Evolutionary conservation across 1,284 basidiomycete genomes (phyloP), one percentile per base, ranked within the genome.

Genomic region (Clitocybe nebularis): DNA sequence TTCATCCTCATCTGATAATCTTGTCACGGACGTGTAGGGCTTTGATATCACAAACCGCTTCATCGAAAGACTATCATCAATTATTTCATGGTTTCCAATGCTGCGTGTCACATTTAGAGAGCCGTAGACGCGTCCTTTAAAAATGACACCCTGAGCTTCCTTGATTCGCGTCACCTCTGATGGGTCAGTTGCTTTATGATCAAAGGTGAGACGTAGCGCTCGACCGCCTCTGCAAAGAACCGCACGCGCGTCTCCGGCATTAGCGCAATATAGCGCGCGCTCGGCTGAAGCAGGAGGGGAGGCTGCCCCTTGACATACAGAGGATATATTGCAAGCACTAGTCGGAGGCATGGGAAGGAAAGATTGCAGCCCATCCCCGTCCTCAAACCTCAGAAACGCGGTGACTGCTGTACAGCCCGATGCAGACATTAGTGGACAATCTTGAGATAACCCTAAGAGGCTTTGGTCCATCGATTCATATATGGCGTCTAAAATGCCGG

Each of bases 371-470:
- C 43, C 37, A 13, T 49, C 23, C 7, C 26, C 16, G 21, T 51
- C 50, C 30, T 51, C 50, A 20, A 51, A 32, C 41, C 47, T 46
- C 20, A 51, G 30, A 32, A 51, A 51, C 4, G 50, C 50, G 11
- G 42, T 41, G 7, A 41, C 50, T 32, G 50, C 50, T 20, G 50
- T 51, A 33, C 47, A 49, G n/a, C 50, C 50, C 20, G 50, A 51
- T 8, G 50, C 40, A 13, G 50, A 47, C 50, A 48, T 47, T 4
- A 41, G 45, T 28, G 47, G 47, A 17, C 42, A 46, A 14, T 26
- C 8, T 24, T 45, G 34, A 13, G 50, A 51, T 29, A 37, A 39
- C 6, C 25, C 25, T 8, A 40, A 49, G 6, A 51, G 39, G 10
- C 13, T 24, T n/a, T 43, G 29, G 23, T 51, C 50, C 50, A 51